Evolutionary conservation across 192 early-diverging fungal genomes (phyloP), one percentile per base, ranked within the genome.

Genomic region (Coemansia sp.): DNA sequence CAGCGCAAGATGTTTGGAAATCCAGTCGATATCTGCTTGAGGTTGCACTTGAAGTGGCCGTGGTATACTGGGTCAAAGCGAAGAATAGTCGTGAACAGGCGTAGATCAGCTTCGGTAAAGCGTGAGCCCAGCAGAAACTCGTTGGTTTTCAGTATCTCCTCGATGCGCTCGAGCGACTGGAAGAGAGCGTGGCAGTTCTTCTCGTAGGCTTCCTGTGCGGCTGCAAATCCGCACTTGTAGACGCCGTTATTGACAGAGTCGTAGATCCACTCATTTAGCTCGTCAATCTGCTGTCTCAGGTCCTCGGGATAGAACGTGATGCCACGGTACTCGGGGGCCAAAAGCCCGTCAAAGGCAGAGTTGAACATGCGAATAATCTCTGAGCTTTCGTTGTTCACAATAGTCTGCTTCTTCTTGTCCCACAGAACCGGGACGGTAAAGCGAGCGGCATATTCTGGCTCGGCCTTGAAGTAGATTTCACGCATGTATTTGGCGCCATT

Each of bases 291-390:
- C 9, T 48, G 30, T 18, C 73, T 77, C 52, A 94, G 80, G 26
- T 83, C 51, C 37, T 86, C 81, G 0, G 96, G 96, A 64, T 98
- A 98, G 48, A 82, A 92, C 29, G 82, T 83, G 30, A 89, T 48
- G 7, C 75, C 84, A 5, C 83, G 85, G 53, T 81, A 84, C 52
- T 78, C 78, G 30, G 81, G 74, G 14, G 76, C 77, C 0, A 88
- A 63, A 45, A 85, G 75, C 19, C 85, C 83, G 60, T 97, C 87
- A 50, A 98, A 98, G 2, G 79, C 88, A 2, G 82, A 79, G 82
- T 98, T 96, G 56, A 98, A 79, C 74, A 95, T 93, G 19, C 92
- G 83, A 46, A 98, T 97, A 41, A 98, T 96, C 63, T 98, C 96
- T 5, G 88, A 89, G 56, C 83, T 86, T 77, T 98, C 96, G 74